Evolutionary conservation across 768 basidiomycete species (phyloP), one percentile per base, ranked within the genome.

Genomic region (Albatrellus ellisii): DNA sequence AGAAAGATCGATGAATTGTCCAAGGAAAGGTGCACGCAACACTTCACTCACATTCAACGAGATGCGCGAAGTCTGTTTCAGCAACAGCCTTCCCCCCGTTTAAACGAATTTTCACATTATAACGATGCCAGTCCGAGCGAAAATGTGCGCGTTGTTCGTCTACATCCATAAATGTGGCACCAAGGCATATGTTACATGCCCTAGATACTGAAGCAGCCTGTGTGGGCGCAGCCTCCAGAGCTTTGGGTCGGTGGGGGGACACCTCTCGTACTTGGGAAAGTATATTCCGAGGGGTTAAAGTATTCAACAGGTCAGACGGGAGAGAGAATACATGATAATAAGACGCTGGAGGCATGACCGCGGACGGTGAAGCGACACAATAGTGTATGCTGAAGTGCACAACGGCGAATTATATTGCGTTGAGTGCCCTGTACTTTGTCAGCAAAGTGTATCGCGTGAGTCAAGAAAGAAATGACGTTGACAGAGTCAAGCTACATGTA

Each of bases 61-160:
- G 68, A 42, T 76, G 72, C 17, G 73, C 63, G 53, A 94, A 99
- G 14, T 77, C 71, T 21, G 69, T 56, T 55, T 89, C 85, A 0
- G 74, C 64, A 17, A 90, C 75, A 20, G 77, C 59, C 17, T 66
- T 64, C 8, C 74, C 70, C 5, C 79, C 80, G 39, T 68, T 63
- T 37, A 90, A 62, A 43, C 78, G 77, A 36, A 75, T 70, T 62
- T 94, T 95, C 51, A 91, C 85, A 58, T 98, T 98, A 64, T 94
- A 98, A 44, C 91, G 75, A 69, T 99, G 94, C 95, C 94, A 98
- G 60, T 99, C 94, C 8, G 86, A 87, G 51, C 79, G 77, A 58
- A 86, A 95, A 60, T 98, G 94, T 1, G 63, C 58, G 39, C 91
- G 70, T 52, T 97, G 90, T 45, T 83, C 84, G 26, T 83, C 76